These are phyloP conservation scores for Linderina pennispora DNA, from an alignment of 192 early-diverging fungal species.

Conservation along the genomic window DNA sequence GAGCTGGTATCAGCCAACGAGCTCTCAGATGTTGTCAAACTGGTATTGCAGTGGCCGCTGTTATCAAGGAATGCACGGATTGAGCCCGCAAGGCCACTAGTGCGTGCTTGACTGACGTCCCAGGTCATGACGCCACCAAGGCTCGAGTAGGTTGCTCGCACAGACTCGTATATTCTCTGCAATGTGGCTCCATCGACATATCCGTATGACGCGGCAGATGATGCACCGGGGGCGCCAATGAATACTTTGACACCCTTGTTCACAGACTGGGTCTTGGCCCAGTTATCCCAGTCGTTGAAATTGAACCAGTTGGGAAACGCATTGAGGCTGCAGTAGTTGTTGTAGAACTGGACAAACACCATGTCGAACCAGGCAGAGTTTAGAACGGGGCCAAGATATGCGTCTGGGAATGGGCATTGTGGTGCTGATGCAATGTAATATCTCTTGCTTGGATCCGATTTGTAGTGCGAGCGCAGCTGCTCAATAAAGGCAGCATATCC, in stretches of 20 bases:
- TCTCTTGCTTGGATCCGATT: slow-evolving; percentile 19
- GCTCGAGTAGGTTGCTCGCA: slow-evolving; percentile 9
- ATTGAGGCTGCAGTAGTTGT: slow-evolving; percentile 10
- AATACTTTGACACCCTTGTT: slow-evolving; percentile 42
- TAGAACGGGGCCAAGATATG: slow-evolving; percentile 33
- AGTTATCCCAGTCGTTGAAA: slow-evolving; percentile 46
- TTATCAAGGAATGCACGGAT: neutral
- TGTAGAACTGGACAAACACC: slow-evolving; percentile 46
- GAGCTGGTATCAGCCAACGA: too few species aligned
- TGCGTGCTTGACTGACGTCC: slow-evolving; percentile 25
- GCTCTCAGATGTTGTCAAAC: too few species aligned
- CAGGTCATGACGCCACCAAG: slow-evolving; percentile 58
- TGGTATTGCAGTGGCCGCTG: too few species aligned
- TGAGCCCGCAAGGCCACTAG: neutral
- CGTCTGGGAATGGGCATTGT: slow-evolving; percentile 48
- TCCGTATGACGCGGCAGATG: slow-evolving; percentile 26
- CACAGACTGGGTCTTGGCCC: slow-evolving; percentile 34
- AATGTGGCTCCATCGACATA: slow-evolving; percentile 20
- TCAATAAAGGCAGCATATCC: too few species aligned
- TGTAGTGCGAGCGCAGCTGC: too few species aligned
- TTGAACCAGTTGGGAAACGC: slow-evolving; percentile 21
- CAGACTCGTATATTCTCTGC: slow-evolving; percentile 14
- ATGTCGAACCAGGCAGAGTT: slow-evolving; percentile 47
- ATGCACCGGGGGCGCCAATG: slow-evolving; percentile 37
- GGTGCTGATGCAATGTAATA: slow-evolving; percentile 46